Percentiles rank a stretch among this genome's conserved stretches.
Conservation (phyloP, 345 rosid genomes). For the Alliaria petiolata region DNA sequence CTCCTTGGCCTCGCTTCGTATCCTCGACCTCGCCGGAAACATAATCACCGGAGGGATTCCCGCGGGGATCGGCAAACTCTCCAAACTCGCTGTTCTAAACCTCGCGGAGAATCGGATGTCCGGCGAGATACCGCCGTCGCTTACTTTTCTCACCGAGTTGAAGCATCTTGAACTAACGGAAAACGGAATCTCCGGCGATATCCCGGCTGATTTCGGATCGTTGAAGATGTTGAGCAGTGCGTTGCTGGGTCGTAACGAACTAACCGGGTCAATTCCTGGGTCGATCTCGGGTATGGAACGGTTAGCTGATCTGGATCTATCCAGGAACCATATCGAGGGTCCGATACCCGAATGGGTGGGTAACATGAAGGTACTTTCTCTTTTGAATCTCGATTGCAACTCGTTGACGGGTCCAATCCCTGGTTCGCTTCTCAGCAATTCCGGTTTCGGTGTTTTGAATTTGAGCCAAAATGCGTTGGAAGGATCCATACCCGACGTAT, state of each 20-base stretch:
- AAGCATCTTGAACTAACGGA: constrained; percentile 73
- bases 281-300: constrained; percentile 57
- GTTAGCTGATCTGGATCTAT: constrained; percentile 81
- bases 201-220: constrained; percentile 67
- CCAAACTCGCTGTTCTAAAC: constrained; percentile 59
- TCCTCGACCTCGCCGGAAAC: constrained; percentile 80
- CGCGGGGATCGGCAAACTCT: constrained; percentile 53
- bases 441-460: constrained; percentile 66
- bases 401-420: constrained; percentile 60
- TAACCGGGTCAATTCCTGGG: constrained; percentile 63
- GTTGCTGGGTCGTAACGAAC: constrained; percentile 61
- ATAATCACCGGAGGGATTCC: constrained; percentile 69
- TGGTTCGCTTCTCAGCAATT: constrained; percentile 40
- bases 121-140: constrained; percentile 60
- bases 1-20: constrained; percentile 59
- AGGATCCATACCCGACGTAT: constrained; percentile 77
- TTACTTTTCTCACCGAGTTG: constrained; percentile 52
- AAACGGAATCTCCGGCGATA: constrained; percentile 58
- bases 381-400: constrained; percentile 67
- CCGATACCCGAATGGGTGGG: constrained; percentile 62
- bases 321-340: constrained; percentile 63
- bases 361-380: constrained; percentile 72
- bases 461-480: constrained; percentile 71
- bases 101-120: constrained; percentile 71
- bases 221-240: constrained; percentile 79